Evolutionary conservation across 2,329 filamentous ascomycete species (phyloP).

Genomic region (Niveomyces coronatus): DNA sequence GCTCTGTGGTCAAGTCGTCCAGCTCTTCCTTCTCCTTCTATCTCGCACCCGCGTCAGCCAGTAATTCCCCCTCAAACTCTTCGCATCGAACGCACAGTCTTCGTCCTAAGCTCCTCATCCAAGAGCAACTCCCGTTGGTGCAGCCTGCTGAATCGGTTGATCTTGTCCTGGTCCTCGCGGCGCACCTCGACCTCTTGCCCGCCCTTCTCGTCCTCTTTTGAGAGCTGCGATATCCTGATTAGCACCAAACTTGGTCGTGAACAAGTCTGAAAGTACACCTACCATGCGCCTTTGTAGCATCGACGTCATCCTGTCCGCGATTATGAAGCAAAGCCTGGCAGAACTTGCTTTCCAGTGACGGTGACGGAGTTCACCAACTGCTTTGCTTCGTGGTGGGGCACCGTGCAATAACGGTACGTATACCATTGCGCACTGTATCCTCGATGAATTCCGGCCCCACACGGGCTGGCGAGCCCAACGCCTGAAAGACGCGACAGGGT

Average conservation of each 20-base stretch:
- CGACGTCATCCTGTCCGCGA: constrained; percentile 23
- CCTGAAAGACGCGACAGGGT: constrained; percentile 2
- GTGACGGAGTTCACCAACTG: constrained; percentile 6
- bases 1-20: constrained; percentile 80
- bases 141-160: constrained; percentile 92
- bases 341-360: no score
- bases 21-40: constrained; percentile 98
- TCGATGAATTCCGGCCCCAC: constrained; percentile 4
- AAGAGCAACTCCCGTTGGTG: constrained; percentile 75
- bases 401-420: constrained; percentile 3
- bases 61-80: constrained; percentile 6
- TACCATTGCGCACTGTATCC: not conserved
- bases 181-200: constrained; percentile 86
- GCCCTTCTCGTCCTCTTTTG: constrained; percentile 81
- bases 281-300: constrained; percentile 54
- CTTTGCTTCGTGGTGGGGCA: constrained; percentile 10
- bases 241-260: no score
- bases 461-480: constrained; percentile 2
- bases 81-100: constrained; percentile 48
- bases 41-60: constrained; percentile 13
- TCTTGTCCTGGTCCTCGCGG: constrained; percentile 95
- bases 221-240: constrained; percentile 50
- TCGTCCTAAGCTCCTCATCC: constrained; percentile 70
- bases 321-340: not conserved
- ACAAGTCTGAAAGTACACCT: constrained; percentile 17